Conservation (phyloP, 2,329 filamentous ascomycete genomes). For the Parascedosporium putredinis region DNA sequence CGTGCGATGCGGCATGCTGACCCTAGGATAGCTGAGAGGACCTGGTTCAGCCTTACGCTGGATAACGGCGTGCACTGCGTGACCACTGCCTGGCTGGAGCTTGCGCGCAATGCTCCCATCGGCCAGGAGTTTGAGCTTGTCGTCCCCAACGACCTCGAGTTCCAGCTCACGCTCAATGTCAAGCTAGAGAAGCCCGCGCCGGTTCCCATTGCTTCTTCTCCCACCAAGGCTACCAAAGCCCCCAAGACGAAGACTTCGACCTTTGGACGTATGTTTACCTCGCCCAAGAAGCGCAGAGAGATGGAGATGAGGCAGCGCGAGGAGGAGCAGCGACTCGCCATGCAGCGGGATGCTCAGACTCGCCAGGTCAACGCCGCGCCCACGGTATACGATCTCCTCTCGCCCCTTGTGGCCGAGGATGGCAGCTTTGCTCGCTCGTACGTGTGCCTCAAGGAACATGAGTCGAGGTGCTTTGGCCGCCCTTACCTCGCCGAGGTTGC, state of each 20-base stretch:
- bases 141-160: slow-evolving; percentile 95
- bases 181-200: slow-evolving; percentile 77
- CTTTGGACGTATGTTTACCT: slow-evolving; percentile 86
- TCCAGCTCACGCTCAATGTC: slow-evolving; percentile 92
- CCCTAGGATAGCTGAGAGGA: slow-evolving; percentile 47
- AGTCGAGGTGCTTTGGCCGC: slow-evolving; percentile 76
- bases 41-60: slow-evolving; percentile 92
- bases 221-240: slow-evolving; percentile 50
- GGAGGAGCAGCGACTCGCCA: slow-evolving; percentile 64
- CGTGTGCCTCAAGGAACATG: slow-evolving; percentile 86
- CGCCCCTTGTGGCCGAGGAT: slow-evolving; percentile 77
- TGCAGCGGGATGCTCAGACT: slow-evolving; percentile 52
- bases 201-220: slow-evolving; percentile 29
- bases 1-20: too few species aligned
- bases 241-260: slow-evolving; percentile 68
- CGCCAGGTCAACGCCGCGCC: slow-evolving; percentile 53
- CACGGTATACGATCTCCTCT: slow-evolving; percentile 76
- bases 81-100: slow-evolving; percentile 88
- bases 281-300: slow-evolving; percentile 94
- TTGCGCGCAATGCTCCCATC: slow-evolving; percentile 85
- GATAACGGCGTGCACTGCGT: slow-evolving; percentile 98
- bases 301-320: slow-evolving; percentile 75
- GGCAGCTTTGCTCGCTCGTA: slow-evolving; percentile 93
- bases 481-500: slow-evolving; percentile 81
- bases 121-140: slow-evolving; percentile 98